Conservation (phyloP, 768 basidiomycete genomes). For the Boletales sp. region DNA sequence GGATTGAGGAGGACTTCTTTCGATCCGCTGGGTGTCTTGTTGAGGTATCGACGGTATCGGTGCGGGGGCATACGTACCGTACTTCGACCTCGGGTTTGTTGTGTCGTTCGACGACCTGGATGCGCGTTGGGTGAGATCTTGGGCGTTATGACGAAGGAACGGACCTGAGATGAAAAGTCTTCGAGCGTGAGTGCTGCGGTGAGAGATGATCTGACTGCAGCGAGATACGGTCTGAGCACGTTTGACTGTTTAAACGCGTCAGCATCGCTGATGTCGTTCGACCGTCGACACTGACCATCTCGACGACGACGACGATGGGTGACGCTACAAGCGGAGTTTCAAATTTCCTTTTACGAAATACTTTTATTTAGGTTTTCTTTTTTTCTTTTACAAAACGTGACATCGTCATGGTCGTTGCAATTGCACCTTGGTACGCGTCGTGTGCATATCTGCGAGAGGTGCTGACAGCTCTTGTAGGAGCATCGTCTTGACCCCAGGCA, state of each 20-base stretch:
- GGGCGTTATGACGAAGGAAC: background rate
- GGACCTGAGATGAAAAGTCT: constrained; percentile 88
- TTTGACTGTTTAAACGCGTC: constrained; percentile 64
- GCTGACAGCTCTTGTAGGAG: constrained; percentile 46
- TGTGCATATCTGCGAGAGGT: constrained; percentile 3
- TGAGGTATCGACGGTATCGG: constrained; percentile 4
- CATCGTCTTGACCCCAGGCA: constrained; percentile 52
- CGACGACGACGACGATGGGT: constrained; percentile 1
- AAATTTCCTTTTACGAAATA: constrained; percentile 9
- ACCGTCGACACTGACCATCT: constrained; percentile 47
- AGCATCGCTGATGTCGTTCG: constrained; percentile 1
- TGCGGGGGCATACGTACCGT: constrained; percentile 44
- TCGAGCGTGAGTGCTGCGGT: constrained; percentile 97
- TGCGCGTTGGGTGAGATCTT: constrained; percentile 1
- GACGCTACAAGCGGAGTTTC: constrained; percentile 42
- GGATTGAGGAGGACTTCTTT: constrained; percentile 94
- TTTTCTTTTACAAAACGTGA: constrained; percentile 5
- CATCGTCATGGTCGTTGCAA: constrained; percentile 50
- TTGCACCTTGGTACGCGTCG: constrained; percentile 62
- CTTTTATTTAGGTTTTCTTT: background rate
- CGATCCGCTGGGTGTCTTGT: constrained; percentile 57
- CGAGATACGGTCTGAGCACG: constrained; percentile 91
- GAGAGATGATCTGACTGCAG: constrained; percentile 91
- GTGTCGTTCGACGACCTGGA: constrained; percentile 90
- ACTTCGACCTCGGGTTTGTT: constrained; percentile 97